Evolutionary conservation across 768 basidiomycete species (phyloP).

Genomic region (Suillus placidus): DNA sequence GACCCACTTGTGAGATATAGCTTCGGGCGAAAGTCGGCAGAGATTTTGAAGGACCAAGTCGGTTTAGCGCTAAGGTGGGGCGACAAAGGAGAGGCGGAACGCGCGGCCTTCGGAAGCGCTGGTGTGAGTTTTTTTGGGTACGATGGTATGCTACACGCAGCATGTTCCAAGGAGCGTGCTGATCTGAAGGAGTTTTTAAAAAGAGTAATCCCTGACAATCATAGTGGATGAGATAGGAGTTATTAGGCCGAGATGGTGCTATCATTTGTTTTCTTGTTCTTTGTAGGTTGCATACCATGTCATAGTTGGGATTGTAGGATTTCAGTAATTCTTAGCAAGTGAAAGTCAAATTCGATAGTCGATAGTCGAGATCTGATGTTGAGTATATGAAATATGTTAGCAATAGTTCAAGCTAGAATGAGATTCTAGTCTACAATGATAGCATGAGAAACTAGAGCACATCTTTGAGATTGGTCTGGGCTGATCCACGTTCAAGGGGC

Average conservation of each 20-base stretch:
- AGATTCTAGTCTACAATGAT: neutral
- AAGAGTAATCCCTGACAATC: conserved; percentile 48
- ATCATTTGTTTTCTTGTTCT: conserved; percentile 2
- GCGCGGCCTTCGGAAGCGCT: conserved; percentile 12
- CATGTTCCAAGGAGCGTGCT: conserved; percentile 62
- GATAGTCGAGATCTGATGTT: neutral
- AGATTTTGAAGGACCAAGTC: conserved; percentile 56
- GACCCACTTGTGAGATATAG: conserved; percentile 73
- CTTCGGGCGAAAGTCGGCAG: conserved; percentile 55
- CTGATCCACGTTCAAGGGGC: conserved; percentile 65
- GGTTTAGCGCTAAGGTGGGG: conserved; percentile 39
- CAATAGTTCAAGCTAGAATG: neutral
- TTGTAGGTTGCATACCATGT: conserved; percentile 2
- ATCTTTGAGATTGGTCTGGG: conserved; percentile 62
- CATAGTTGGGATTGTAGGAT: neutral
- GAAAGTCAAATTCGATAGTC: neutral
- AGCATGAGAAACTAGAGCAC: conserved; percentile 41
- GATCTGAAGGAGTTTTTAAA: conserved; percentile 75
- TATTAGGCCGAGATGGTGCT: neutral
- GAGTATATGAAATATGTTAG: neutral
- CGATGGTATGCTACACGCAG: conserved; percentile 66
- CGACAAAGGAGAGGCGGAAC: conserved; percentile 5
- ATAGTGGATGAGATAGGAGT: neutral
- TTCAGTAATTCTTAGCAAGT: neutral
- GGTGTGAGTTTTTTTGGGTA: conserved; percentile 75